Percentiles rank a stretch among this genome's conserved stretches.
phyloP scores from a whole-genome alignment of 176 grass and related monocot genomes.

The Oryza punctata region DNA sequence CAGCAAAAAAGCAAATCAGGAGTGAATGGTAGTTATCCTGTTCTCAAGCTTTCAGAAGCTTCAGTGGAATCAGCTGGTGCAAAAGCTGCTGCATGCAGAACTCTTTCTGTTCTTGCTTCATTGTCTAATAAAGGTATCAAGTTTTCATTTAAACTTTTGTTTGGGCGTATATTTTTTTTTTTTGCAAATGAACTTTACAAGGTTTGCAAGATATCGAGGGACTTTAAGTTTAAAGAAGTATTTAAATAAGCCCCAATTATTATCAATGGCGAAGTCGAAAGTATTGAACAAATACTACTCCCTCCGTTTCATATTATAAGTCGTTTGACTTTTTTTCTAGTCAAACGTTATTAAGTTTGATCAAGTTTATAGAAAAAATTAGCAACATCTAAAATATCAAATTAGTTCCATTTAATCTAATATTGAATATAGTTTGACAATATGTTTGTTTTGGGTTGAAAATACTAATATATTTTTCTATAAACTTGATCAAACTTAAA shows the following conservation, averaged over 20 bases:
- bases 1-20: slow-evolving; percentile 48
- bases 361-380: too few species aligned
- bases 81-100: slow-evolving; percentile 91
- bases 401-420: too few species aligned
- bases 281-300: not conserved
- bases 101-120: slow-evolving; percentile 62
- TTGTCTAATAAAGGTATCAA: slow-evolving; percentile 72
- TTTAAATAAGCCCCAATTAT: not conserved
- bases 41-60: slow-evolving; percentile 74
- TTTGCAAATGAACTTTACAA: slow-evolving; percentile 5
- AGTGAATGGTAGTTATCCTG: slow-evolving; percentile 31
- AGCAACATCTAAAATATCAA: too few species aligned
- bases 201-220: not conserved
- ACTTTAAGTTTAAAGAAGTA: not conserved
- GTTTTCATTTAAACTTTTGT: slow-evolving; percentile 15
- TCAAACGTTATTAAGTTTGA: too few species aligned
- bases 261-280: not conserved
- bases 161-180: too few species aligned
- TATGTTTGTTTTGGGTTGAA: too few species aligned
- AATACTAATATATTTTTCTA: too few species aligned
- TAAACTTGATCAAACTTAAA: too few species aligned
- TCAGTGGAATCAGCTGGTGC: slow-evolving; percentile 83
- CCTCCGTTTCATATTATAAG: too few species aligned
- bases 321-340: too few species aligned
- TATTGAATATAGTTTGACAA: too few species aligned